Evolutionary conservation across 1,284 basidiomycete genomes (phyloP).

Genomic region (Prillingera fragicola): DNA sequence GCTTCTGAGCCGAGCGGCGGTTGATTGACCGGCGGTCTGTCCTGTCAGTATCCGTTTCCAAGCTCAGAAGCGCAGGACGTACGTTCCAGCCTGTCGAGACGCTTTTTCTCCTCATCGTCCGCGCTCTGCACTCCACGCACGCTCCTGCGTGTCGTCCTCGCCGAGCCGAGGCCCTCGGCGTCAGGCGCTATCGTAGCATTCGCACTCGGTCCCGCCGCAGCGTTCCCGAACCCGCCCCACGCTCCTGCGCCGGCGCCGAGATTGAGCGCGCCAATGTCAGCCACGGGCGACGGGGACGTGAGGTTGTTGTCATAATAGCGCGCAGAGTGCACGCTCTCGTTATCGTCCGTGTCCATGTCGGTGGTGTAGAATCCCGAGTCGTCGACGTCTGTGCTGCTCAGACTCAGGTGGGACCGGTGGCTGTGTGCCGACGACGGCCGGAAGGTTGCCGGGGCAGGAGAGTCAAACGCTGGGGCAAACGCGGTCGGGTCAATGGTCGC

Average conservation of each 20-base stretch:
- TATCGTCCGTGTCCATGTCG: constrained; percentile 11
- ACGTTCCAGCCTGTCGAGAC: constrained; percentile 16
- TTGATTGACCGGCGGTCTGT: constrained; percentile 23
- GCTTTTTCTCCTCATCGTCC: constrained; percentile 10
- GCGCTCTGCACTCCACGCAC: neutral
- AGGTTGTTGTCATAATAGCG: too few species aligned
- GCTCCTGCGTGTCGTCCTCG: neutral
- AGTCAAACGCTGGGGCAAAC: neutral
- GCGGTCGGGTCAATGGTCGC: neutral
- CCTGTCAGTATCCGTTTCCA: neutral
- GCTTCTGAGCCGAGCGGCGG: constrained; percentile 20
- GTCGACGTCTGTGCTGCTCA: constrained; percentile 15
- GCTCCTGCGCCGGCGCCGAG: neutral
- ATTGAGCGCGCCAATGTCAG: constrained; percentile 12
- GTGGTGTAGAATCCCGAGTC: constrained; percentile 9
- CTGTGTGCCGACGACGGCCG: constrained; percentile 9
- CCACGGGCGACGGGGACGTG: constrained; percentile 7
- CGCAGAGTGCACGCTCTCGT: too few species aligned
- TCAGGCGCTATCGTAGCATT: constrained; percentile 11
- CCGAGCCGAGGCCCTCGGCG: constrained; percentile 6
- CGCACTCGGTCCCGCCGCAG: neutral
- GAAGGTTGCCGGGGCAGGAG: neutral
- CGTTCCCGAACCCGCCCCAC: neutral
- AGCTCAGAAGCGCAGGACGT: neutral
- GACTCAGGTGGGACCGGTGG: constrained; percentile 5